Percentiles rank a stretch among this genome's conserved stretches.
Evolutionary conservation across 148 eudicot genomes (phyloP).

Genomic region (Tetragonia tetragonoides): DNA sequence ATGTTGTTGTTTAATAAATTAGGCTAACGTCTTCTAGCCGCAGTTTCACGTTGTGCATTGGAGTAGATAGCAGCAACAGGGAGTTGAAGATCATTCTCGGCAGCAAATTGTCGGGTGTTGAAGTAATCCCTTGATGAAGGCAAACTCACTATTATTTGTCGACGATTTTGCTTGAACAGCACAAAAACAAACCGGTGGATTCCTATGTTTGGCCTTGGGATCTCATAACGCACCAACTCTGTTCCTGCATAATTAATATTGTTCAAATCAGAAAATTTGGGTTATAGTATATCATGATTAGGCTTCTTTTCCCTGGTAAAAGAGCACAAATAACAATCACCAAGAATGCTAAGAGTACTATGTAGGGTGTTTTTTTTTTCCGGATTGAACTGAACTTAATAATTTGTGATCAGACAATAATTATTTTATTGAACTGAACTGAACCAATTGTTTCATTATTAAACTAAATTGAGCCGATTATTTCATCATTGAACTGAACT

Average conservation of each 20-base stretch:
- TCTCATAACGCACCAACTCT: constrained; percentile 72
- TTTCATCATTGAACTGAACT: no score
- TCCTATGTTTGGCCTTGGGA: constrained; percentile 89
- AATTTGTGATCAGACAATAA: no score
- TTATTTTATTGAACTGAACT: no score
- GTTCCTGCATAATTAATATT: constrained; percentile 41
- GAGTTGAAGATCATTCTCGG: constrained; percentile 54
- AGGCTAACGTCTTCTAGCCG: constrained; percentile 62
- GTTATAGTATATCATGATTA: no score
- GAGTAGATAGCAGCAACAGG: constrained; percentile 87
- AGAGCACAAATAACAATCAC: no score
- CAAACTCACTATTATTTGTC: constrained; percentile 29
- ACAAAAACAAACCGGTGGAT: constrained; percentile 81
- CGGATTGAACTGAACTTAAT: no score
- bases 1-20: neutral
- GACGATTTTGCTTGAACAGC: constrained; percentile 64
- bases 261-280: no score
- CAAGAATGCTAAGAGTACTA: no score
- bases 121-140: constrained; percentile 67
- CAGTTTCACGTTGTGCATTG: constrained; percentile 81
- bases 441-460: no score
- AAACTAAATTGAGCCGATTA: no score
- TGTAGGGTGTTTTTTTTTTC: no score
- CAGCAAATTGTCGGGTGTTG: constrained; percentile 59
- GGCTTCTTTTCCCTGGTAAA: no score